Evolutionary conservation across 73 alveolate genomes (phyloP), one percentile per base, ranked within the genome.

Genomic region (Tetrahymena thermophila): DNA sequence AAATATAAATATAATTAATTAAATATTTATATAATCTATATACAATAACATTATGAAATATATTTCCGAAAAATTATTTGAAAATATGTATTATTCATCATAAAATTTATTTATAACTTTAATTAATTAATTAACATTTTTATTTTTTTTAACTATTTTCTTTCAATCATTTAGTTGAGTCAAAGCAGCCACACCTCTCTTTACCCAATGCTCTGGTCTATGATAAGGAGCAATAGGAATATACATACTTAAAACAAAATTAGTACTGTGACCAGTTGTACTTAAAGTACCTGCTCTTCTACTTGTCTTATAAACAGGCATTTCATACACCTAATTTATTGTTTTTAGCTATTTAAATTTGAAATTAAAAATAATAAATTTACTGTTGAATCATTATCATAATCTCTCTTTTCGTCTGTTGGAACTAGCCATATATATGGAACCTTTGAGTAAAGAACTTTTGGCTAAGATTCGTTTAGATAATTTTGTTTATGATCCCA

Each of bases 181-280:
- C 98, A 99, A 99, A 94, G 99, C 98, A 35, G 99, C 99, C 56
- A 99, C 99, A 35, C 99, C 99, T 19, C 99, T 99, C 95, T 97
- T 97, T 84, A 99, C 97, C 99, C 99, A 99, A 94, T 97, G 96
- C 40, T 97, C 97, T 96, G 98, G 99, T 57, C 97, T 98, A 94
- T 98, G 99, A 55, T 98, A 96, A 56, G 99, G 96, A 57, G 99
- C 89, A 10, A 71, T 94, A 17, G 99, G 99, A 95, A 99, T 96
- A 83, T 99, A 99, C 35, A 99, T 97, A 98, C 97, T 97, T 94
- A 98, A 93, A 44, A 99, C 99, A 96, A 97, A 98, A 96, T 98
- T 98, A 94, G 99, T 99, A 14, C 99, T 97, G 97, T 99, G 99
- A 35, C 99, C 99, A 35, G 99, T 99, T 35, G 99, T 99, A 56